Evolutionary conservation across 2,329 filamentous ascomycete species (phyloP), one percentile per base, ranked within the genome.

Genomic region (Pseudogymnoascus sp.): DNA sequence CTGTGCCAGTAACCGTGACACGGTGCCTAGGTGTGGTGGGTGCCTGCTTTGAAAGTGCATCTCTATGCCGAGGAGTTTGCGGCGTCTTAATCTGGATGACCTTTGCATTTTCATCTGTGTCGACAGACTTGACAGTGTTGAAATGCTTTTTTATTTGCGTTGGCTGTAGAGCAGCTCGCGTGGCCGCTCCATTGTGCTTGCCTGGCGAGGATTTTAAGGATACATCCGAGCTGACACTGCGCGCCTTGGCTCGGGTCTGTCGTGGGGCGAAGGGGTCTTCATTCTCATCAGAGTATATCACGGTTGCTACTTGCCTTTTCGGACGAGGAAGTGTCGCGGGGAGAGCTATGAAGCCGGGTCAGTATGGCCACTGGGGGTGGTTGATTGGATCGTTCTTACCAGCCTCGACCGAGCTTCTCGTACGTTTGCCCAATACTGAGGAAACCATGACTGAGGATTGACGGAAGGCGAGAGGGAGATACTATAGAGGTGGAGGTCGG

Each of bases 1-100:
- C 81, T 71, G 85, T 90, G 66, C 87, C 90, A 36, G 84, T 83
- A 10, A 92, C 85, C 77, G 90, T 88, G 63, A 96, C 87, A 62
- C 90, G 85, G 73, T 95, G 92, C 63, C 90, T 86, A 44, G 93
- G 93, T 4, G 93, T 97, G 61, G 88, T 81, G 2, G 89, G 88
- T 17, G 86, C 81, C 65, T 80, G 81, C 68, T 84, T 82, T 60
- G 84, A 83, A 63, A 93, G 81, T 58, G 84, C 91, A 84, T 97
- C 89, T 74, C 89, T 85, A 71, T 91, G 89, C 67, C 91, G 83
- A 27, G 90, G 87, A 9, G 90, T 92, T 21, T 84, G 84, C 1
- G 90, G 90, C 2, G 87, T 89, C 1, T 89, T 79, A 12, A 84
- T 84, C 55, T 78, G 75, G 42, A 79, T 75, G 60, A 77, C 77